Evolutionary conservation across 495 filamentous ascomycete genomes (phyloP), one percentile per base, ranked within the genome.

Genomic region (Neurospora tetraspora): DNA sequence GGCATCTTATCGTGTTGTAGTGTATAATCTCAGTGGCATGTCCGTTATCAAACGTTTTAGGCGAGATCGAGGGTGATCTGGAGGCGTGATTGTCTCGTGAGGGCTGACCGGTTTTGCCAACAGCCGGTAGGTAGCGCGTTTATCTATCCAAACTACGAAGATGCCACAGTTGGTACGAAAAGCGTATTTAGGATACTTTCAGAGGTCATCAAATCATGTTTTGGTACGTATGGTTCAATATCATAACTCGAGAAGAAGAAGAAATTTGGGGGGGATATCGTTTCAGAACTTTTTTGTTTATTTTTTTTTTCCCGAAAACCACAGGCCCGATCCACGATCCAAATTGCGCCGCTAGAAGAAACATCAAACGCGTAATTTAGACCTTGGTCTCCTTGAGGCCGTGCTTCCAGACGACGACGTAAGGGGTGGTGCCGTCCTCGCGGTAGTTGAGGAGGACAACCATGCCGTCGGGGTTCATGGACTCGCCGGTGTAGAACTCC

Each of bases 361-460:
- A 65, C 4, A 16, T 16, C 14, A 70, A 45, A 69, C 47, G 53
- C 53, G 20, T 65, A 37, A 53, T 71, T 89, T 93, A 99, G 74
- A 98, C 95, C 90, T 99, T 99, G 87, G 89, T 88, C 86, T 91
- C 91, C 74, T 84, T 87, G 77, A 99, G 85, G 76, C 96, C 96
- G 83, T 98, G 91, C 89, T 97, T 98, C 96, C 96, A 99, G 86
- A 97, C 85, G 73, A 88, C 90, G 71, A 97, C 86, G 78, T 86
- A 99, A 42, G 96, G 96, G 37, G 95, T 98, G 73, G 91, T 82
- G 81, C 96, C 96, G 77, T 98, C 96, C 80, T 96, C 94, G 78
- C 95, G 94, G 87, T 97, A 99, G 86, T 98, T 95, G 80, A 98
- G 91, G 71, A 98, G 93, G 72, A 96, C 87, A 78, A 97, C 88